Percentiles rank a stretch among this genome's conserved stretches.
phyloP scores from a whole-genome alignment of 495 filamentous ascomycete species.

The Xylaria nigripes region DNA sequence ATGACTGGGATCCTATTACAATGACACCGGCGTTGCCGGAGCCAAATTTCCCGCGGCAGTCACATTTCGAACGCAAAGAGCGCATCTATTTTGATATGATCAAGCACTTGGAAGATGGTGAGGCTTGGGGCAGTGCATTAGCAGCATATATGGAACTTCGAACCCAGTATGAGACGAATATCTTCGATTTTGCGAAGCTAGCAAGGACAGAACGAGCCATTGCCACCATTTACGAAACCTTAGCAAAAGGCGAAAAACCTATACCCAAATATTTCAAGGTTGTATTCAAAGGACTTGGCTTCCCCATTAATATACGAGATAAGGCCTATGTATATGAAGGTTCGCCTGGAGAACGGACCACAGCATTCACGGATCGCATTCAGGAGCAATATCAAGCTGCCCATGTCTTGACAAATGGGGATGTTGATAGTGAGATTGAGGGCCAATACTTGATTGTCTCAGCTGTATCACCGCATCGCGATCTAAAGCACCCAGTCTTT shows the following conservation, averaged over 20 bases:
- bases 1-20: slow-evolving; percentile 76
- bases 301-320: slow-evolving; percentile 69
- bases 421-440: slow-evolving; percentile 65
- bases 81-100: slow-evolving; percentile 89
- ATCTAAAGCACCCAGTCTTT: slow-evolving; percentile 77
- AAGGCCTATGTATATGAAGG: slow-evolving; percentile 93
- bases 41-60: slow-evolving; percentile 73
- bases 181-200: slow-evolving; percentile 88
- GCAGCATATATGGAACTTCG: slow-evolving; percentile 85
- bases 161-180: slow-evolving; percentile 75
- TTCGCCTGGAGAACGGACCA: slow-evolving; percentile 62
- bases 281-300: slow-evolving; percentile 83
- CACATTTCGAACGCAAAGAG: slow-evolving; percentile 88
- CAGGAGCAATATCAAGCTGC: slow-evolving; percentile 85
- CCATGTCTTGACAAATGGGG: slow-evolving; percentile 63
- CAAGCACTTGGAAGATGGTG: slow-evolving; percentile 84
- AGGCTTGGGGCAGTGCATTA: slow-evolving; percentile 87
- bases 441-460: slow-evolving; percentile 88
- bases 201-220: slow-evolving; percentile 83
- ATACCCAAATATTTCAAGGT: slow-evolving; percentile 89
- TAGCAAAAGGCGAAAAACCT: slow-evolving; percentile 68
- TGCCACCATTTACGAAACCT: slow-evolving; percentile 84
- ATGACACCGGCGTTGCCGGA: slow-evolving; percentile 60
- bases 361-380: slow-evolving; percentile 84
- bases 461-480: slow-evolving; percentile 69